These are phyloP conservation scores for Pichia kudriavzevii DNA, from an alignment of 1,139 yeast species.

Conservation along the genomic window DNA sequence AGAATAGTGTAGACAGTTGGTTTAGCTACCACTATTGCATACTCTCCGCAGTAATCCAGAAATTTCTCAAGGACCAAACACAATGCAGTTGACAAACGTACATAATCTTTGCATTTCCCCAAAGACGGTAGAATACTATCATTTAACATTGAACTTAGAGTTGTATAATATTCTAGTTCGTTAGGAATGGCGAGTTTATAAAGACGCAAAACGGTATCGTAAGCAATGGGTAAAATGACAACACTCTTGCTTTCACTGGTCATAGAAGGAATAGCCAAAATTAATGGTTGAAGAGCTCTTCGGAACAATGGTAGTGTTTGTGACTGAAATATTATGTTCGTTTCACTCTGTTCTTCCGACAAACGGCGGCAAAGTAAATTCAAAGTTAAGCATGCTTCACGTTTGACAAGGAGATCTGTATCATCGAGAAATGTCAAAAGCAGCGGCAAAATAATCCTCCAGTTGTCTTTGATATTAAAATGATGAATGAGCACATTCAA, in stretches of 20 bases:
- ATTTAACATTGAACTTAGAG: slow-evolving; percentile 20
- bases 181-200: slow-evolving; percentile 7
- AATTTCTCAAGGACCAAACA: slow-evolving; percentile 11
- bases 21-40: slow-evolving; percentile 16
- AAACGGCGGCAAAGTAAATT: slow-evolving; percentile 11
- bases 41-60: slow-evolving; percentile 14
- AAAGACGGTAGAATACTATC: slow-evolving; percentile 24
- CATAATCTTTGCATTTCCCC: slow-evolving; percentile 19
- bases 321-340: slow-evolving; percentile 19
- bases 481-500: slow-evolving; percentile 14
- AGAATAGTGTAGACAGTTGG: slow-evolving; percentile 19
- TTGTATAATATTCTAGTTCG: slow-evolving; percentile 10
- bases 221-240: slow-evolving; percentile 19
- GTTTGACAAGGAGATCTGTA: slow-evolving; percentile 20
- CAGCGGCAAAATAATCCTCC: slow-evolving; percentile 23
- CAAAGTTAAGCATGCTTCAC: slow-evolving; percentile 17
- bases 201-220: slow-evolving; percentile 16
- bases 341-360: not conserved
- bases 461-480: slow-evolving; percentile 17
- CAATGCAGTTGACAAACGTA: slow-evolving; percentile 15
- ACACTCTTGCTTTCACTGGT: slow-evolving; percentile 21
- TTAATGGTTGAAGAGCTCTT: slow-evolving; percentile 21
- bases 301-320: slow-evolving; percentile 19
- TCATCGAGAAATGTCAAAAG: slow-evolving; percentile 24
- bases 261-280: slow-evolving; percentile 24